Conservation (phyloP, 2,329 filamentous ascomycete genomes). For the Claviceps monticola region DNA sequence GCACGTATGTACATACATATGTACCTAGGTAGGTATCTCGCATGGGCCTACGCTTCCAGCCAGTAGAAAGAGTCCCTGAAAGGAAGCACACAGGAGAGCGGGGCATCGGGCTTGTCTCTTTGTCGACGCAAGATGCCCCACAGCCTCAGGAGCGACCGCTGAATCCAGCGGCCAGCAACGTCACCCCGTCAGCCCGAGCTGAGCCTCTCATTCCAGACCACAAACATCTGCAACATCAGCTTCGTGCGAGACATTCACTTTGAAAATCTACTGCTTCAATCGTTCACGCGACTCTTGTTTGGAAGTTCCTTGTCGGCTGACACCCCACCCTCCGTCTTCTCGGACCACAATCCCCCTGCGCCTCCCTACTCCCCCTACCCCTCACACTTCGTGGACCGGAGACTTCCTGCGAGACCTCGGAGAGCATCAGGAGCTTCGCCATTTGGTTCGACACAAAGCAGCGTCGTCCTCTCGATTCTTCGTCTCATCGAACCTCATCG, state of each 20-base stretch:
- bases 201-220: constrained; percentile 5
- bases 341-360: background rate
- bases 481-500: background rate
- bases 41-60: too few relatives aligned
- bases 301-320: background rate
- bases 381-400: too few relatives aligned
- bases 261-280: background rate
- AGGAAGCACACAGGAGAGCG: too few relatives aligned
- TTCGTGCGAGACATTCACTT: background rate
- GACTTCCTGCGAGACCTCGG: too few relatives aligned
- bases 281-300: background rate
- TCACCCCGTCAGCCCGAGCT: constrained; percentile 6
- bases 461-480: background rate
- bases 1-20: too few relatives aligned
- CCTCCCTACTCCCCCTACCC: too few relatives aligned
- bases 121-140: background rate
- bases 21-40: too few relatives aligned
- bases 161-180: constrained; percentile 6
- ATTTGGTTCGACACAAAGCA: background rate
- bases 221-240: constrained; percentile 5
- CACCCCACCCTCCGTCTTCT: background rate
- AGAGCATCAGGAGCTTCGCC: background rate
- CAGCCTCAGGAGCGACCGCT: constrained; percentile 3
- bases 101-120: too few relatives aligned
- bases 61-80: too few relatives aligned